Evolutionary conservation across 2,329 filamentous ascomycete species (phyloP).

Genomic region (Fusarium sarcochroum): DNA sequence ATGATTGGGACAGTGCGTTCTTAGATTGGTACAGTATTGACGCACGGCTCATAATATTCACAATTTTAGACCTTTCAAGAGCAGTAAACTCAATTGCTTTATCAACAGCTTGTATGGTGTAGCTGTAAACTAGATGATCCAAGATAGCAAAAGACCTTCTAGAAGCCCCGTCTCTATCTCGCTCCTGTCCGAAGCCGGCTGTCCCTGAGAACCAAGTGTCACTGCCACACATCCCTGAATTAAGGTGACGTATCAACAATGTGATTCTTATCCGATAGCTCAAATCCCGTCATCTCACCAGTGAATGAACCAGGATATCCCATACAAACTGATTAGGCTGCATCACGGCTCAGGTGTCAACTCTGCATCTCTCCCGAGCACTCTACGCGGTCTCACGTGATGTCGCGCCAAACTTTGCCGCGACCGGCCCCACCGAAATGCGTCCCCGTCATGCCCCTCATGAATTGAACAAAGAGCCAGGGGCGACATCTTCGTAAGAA

Average conservation of each 20-base stretch:
- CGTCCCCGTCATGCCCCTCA: constrained; percentile 11
- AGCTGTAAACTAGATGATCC: background rate
- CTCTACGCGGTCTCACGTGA: constrained; percentile 41
- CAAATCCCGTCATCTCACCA: background rate
- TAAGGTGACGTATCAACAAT: constrained; percentile 17
- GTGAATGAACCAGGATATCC: background rate
- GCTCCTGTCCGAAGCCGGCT: background rate
- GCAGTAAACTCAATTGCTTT: background rate
- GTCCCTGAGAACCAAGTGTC: constrained; percentile 11
- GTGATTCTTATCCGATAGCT: background rate
- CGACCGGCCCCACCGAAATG: constrained; percentile 10
- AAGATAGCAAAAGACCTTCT: background rate
- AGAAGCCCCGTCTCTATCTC: background rate
- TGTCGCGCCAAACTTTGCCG: constrained; percentile 13
- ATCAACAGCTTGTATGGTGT: background rate
- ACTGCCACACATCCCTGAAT: background rate
- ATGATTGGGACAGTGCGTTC: constrained; percentile 35
- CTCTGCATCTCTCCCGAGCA: background rate
- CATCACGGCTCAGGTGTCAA: background rate
- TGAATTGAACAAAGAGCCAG: constrained; percentile 8
- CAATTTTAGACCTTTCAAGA: background rate
- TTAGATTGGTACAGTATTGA: constrained; percentile 15
- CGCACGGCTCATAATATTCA: constrained; percentile 19
- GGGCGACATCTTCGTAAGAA: background rate
- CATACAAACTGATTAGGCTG: background rate